Evolutionary conservation across 225 moss, liverwort and hornwort genomes (phyloP).

Genomic region (Rhytidiadelphus loreus): DNA sequence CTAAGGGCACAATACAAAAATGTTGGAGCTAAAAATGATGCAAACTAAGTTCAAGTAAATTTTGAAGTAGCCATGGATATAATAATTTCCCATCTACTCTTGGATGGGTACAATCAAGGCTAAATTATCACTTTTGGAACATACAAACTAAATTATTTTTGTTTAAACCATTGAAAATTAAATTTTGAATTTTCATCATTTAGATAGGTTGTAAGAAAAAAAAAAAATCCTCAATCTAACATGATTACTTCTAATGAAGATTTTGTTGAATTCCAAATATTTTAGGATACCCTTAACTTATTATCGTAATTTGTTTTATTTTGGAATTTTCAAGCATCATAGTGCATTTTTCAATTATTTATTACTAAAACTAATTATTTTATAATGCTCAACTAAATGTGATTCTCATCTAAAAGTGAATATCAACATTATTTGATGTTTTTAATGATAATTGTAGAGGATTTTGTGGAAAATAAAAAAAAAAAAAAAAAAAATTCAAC

Average conservation of each 20-base stretch:
- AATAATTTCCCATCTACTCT: too few species aligned
- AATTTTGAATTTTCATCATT: background rate
- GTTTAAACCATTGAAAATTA: background rate
- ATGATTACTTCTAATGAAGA: background rate
- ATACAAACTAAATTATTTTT: background rate
- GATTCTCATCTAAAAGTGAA: background rate
- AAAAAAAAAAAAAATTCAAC: background rate
- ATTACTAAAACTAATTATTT: background rate
- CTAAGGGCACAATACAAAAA: too few species aligned
- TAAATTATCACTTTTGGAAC: fast-evolving
- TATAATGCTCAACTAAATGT: background rate
- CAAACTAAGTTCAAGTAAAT: too few species aligned
- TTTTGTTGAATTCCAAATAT: background rate
- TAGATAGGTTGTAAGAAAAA: too few species aligned
- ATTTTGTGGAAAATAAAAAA: too few species aligned
- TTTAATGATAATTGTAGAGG: background rate
- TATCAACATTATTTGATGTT: background rate
- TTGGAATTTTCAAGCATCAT: background rate
- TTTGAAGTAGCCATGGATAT: too few species aligned
- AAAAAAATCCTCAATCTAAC: too few species aligned
- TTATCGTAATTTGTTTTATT: background rate
- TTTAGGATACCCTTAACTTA: background rate
- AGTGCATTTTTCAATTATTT: background rate
- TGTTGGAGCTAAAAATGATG: too few species aligned
- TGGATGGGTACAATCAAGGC: too few species aligned